Base-by-base conservation (phyloP, 2,329 filamentous ascomycete species). In the Colletotrichum acutatum region DNA sequence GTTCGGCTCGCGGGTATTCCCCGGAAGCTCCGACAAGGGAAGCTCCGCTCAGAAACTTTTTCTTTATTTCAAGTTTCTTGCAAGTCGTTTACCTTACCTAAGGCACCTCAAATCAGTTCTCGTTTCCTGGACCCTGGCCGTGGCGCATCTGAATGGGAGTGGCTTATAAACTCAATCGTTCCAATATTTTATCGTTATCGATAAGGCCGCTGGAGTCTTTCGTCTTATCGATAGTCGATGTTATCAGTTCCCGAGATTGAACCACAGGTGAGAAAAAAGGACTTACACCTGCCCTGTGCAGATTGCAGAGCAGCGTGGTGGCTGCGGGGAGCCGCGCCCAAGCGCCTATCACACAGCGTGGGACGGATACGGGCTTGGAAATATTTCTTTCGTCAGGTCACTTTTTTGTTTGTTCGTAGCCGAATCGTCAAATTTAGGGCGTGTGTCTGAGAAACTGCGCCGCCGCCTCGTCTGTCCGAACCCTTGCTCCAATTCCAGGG, bases 21-120 rank as follows among this genome's bases (percentile, higher is more conserved):
- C 66, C 71, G 71, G 71, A 73, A 71, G 60, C 46, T 34, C 71
- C 71, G 54, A 72, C 70, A 72, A 70, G 14, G 66, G 70, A 70
- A 72, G 66, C 66, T 70, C 70, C 66, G 70, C 60, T 52, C 54
- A 19, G 34, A 49, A 24, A 30, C 59, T 22, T 26, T 42, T 22
- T 42, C 61, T 61, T 30, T 9, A 11, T 49, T 16, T 14, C 49
- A 28, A 4, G 34, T 62, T 63, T 63, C n/a, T 56, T 42, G 19
- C 42, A 30, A 42, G 14, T 4, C 57, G n/a, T 37, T 57, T 46
- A 34, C 32, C 32, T 34, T 34, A 34, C 32, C 32, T 34, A 34
- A 12, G 32, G 32, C 1, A 1, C 32, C 32, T 34, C 12, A 12
- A 34, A 30, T 30, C 28, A 30, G 28, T 30, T 30, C 28, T 30